Percentiles rank a stretch among this genome's conserved stretches.
These are phyloP conservation scores for Solanum boliviense DNA, from an alignment of 257 asterid species.

Conservation along the genomic window DNA sequence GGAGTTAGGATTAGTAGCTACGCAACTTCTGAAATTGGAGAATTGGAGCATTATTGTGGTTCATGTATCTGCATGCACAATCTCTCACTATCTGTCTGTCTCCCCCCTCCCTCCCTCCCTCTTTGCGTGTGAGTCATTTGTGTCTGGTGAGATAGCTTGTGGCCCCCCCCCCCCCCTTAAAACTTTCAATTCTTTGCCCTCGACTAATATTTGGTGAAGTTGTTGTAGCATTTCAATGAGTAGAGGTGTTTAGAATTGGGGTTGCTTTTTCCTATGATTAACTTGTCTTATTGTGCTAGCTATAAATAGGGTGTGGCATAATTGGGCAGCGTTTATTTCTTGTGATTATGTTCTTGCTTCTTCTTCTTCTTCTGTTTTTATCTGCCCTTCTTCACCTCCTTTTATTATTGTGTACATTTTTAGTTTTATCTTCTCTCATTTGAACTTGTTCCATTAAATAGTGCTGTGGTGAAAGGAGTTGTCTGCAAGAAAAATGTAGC, in stretches of 20 bases:
- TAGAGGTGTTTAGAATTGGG: background rate
- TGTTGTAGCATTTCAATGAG: background rate
- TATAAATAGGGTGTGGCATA: background rate
- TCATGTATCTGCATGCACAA: background rate
- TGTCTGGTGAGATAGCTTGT: background rate
- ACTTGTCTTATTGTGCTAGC: background rate
- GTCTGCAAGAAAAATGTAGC: constrained; percentile 95
- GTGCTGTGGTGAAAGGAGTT: constrained; percentile 82
- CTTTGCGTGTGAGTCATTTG: background rate
- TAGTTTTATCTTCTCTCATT: constrained; percentile 5
- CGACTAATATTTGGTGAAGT: background rate
- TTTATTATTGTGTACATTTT: background rate
- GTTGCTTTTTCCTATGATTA: background rate
- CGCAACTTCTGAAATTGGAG: background rate
- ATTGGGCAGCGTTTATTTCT: background rate
- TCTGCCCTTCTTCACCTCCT: background rate
- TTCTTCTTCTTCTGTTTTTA: background rate
- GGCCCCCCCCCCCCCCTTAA: background rate
- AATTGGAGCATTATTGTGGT: background rate
- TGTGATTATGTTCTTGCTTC: background rate
- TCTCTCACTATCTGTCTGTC: background rate
- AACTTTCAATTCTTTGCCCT: background rate
- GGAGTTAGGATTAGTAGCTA: background rate
- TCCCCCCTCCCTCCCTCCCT: background rate
- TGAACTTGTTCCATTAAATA: constrained; percentile 18